phyloP scores from a whole-genome alignment of 2,329 filamentous ascomycete species.

The Fusarium miscanthi region DNA sequence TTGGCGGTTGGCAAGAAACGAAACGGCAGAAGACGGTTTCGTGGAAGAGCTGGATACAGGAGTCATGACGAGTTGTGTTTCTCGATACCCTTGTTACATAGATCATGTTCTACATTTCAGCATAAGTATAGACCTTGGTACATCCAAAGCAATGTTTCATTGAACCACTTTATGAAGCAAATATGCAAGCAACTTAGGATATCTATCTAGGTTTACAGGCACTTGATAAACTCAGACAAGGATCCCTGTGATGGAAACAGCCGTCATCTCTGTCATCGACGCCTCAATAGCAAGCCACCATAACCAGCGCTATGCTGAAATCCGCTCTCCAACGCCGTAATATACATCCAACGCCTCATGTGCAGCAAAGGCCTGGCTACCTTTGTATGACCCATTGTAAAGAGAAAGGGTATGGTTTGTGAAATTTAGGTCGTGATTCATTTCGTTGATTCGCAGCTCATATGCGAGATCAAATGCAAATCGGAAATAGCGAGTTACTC shows the following conservation, averaged over 20 bases:
- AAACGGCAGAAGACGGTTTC: constrained; percentile 1
- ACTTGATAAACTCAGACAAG: constrained; percentile 10
- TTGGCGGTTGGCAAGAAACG: constrained; percentile 44
- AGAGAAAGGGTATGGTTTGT: constrained; percentile 6
- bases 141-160: not conserved
- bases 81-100: not conserved
- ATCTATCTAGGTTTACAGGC: constrained; percentile 9
- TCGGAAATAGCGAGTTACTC: not conserved
- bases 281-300: constrained; percentile 9
- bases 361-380: constrained; percentile 1
- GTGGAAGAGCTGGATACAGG: constrained; percentile 38
- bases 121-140: not conserved
- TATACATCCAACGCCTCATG: constrained; percentile 30
- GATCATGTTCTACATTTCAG: not conserved
- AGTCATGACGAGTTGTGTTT: not conserved
- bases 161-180: not conserved
- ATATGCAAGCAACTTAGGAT: constrained; percentile 9
- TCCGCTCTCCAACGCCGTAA: constrained; percentile 27
- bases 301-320: constrained; percentile 7
- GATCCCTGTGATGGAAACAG: constrained; percentile 14
- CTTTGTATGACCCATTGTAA: not conserved
- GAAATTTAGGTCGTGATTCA: constrained; percentile 16
- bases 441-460: constrained; percentile 3
- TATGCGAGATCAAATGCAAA: not conserved
- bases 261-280: not conserved